phyloP scores from a whole-genome alignment of 257 asterid species.

The Verbascum thapsus region DNA sequence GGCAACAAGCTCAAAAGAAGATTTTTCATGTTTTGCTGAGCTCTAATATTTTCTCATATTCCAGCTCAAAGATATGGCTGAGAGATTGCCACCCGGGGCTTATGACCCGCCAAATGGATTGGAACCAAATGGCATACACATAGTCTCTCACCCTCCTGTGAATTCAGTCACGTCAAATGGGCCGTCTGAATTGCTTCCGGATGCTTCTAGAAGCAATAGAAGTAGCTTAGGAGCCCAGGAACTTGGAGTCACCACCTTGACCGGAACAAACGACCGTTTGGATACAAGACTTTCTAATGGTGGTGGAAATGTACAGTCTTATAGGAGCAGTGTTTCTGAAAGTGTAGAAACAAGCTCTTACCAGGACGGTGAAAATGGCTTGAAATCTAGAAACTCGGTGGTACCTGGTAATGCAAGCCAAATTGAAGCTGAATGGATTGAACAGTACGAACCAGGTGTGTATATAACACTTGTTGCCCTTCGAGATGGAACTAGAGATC shows the following conservation, averaged over 20 bases:
- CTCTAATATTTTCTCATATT: slow-evolving; percentile 23
- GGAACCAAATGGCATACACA: slow-evolving; percentile 56
- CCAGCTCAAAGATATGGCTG: slow-evolving; percentile 97
- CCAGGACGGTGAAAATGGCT: slow-evolving; percentile 50
- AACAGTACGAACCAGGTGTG: slow-evolving; percentile 91
- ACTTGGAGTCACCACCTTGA: slow-evolving; percentile 37
- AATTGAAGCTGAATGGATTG: slow-evolving; percentile 91
- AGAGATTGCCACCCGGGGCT: slow-evolving; percentile 83
- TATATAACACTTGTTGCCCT: slow-evolving; percentile 87
- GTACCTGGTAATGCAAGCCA: slow-evolving; percentile 59
- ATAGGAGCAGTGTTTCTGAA: slow-evolving; percentile 50
- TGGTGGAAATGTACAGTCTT: slow-evolving; percentile 43
- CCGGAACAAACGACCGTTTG: slow-evolving; percentile 41
- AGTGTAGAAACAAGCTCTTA: slow-evolving; percentile 38
- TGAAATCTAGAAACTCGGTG: slow-evolving; percentile 49
- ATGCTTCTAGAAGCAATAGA: slow-evolving; percentile 36
- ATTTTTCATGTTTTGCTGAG: no score
- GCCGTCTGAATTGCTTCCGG: slow-evolving; percentile 37
- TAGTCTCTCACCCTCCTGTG: slow-evolving; percentile 44
- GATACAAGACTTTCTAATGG: slow-evolving; percentile 55
- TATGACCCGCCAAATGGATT: slow-evolving; percentile 69
- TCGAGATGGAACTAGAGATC: slow-evolving; percentile 92
- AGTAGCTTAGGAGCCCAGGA: slow-evolving; percentile 38
- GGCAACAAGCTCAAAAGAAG: no score
- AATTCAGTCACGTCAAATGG: slow-evolving; percentile 45